Conservation (phyloP, 2,329 filamentous ascomycete species). For the Colletotrichum sp. region DNA sequence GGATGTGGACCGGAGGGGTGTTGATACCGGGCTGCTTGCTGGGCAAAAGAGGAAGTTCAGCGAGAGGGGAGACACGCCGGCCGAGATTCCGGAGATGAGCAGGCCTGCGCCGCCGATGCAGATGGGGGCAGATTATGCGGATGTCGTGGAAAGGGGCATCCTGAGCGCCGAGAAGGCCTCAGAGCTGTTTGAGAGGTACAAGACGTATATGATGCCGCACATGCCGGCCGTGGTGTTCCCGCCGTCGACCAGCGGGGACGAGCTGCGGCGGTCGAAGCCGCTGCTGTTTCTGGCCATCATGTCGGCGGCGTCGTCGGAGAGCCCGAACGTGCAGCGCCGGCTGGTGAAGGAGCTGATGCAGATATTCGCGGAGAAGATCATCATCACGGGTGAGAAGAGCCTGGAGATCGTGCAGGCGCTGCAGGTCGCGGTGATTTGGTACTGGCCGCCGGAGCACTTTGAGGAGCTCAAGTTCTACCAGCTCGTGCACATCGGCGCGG, state of each 20-base stretch:
- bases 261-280: conserved; percentile 65
- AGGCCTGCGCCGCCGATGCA: conserved; percentile 14
- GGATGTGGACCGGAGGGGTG: not conserved
- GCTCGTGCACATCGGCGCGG: conserved; percentile 78
- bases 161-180: conserved; percentile 60
- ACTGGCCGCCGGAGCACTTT: conserved; percentile 80
- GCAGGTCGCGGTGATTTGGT: conserved; percentile 80
- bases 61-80: conserved; percentile 22
- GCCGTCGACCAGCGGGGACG: conserved; percentile 53
- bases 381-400: conserved; percentile 79
- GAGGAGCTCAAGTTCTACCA: conserved; percentile 92
- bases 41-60: conserved; percentile 36
- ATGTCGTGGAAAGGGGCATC: conserved; percentile 64
- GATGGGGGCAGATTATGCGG: conserved; percentile 36
- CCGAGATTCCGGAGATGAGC: not conserved
- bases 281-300: conserved; percentile 75
- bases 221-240: conserved; percentile 69
- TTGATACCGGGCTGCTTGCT: not conserved
- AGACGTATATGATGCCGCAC: conserved; percentile 63
- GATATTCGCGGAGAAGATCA: conserved; percentile 74
- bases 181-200: conserved; percentile 63
- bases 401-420: conserved; percentile 84
- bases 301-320: conserved; percentile 66
- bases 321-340: conserved; percentile 59
- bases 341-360: conserved; percentile 75